Conservation (phyloP, 805 yeast species). For the Saturnispora serradocipensis region DNA sequence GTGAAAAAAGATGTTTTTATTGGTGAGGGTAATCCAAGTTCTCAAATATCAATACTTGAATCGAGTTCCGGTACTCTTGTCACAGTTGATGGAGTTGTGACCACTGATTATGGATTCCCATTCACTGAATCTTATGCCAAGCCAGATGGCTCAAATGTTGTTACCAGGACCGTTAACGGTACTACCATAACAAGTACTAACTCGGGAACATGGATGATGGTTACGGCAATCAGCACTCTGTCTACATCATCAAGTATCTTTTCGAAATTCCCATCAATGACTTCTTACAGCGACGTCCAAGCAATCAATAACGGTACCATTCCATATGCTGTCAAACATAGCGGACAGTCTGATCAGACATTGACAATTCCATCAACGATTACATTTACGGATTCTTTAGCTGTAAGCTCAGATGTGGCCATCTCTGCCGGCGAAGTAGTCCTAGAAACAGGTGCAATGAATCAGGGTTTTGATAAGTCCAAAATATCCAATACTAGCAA, state of each 20-base stretch:
- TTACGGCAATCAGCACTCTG: not conserved
- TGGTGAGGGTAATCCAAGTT: not conserved
- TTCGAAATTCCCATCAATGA: slow-evolving; percentile 3
- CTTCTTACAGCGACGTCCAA: slow-evolving; percentile 5
- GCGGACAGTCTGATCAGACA: slow-evolving; percentile 19
- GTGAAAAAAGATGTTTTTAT: not conserved
- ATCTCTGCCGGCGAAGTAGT: slow-evolving; percentile 27
- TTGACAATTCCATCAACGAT: slow-evolving; percentile 19
- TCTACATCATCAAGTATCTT: not conserved
- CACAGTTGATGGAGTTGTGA: slow-evolving; percentile 2
- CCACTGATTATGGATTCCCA: slow-evolving; percentile 3
- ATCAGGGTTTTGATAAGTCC: not conserved
- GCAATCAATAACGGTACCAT: slow-evolving; percentile 24
- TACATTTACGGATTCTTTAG: slow-evolving; percentile 12
- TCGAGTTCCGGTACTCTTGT: slow-evolving; percentile 1
- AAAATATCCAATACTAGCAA: not conserved
- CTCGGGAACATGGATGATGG: not conserved
- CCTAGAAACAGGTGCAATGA: slow-evolving; percentile 11
- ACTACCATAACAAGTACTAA: not conserved
- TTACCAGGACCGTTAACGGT: slow-evolving; percentile 1
- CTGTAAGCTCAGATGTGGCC: slow-evolving; percentile 12
- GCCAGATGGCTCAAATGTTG: slow-evolving; percentile 2
- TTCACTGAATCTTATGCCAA: slow-evolving; percentile 6
- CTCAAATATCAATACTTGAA: not conserved
- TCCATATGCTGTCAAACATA: slow-evolving; percentile 25